Percentiles rank a stretch among this genome's conserved stretches.
Evolutionary conservation across 345 rosid genomes (phyloP).

Genomic region (Sapria himalayana): DNA sequence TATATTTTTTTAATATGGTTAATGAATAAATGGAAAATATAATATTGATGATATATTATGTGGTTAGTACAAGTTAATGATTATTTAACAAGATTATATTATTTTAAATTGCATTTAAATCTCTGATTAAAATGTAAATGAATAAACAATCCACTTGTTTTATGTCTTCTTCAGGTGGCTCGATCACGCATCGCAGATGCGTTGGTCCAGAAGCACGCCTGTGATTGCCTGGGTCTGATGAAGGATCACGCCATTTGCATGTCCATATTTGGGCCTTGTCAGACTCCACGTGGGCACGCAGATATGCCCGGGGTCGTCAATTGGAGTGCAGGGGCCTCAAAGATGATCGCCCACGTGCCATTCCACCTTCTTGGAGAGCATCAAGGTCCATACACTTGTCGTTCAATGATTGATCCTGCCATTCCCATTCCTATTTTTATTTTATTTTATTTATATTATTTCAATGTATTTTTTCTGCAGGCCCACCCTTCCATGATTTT

Average conservation of each 20-base stretch:
- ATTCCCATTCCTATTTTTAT: no score
- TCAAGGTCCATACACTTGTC: conserved; percentile 34
- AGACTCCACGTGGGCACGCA: conserved; percentile 20
- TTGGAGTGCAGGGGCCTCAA: conserved; percentile 58
- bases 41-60: no score
- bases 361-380: conserved; percentile 69
- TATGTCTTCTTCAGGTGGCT: conserved; percentile 32
- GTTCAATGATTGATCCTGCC: not conserved
- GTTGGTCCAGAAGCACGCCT: conserved; percentile 66
- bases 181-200: conserved; percentile 68
- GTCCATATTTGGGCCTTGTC: conserved; percentile 64
- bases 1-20: no score
- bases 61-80: no score
- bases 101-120: not conserved
- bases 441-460: not conserved
- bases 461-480: conserved; percentile 17
- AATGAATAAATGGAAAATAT: no score
- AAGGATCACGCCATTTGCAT: conserved; percentile 59
- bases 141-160: not conserved
- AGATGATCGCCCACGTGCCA: conserved; percentile 58
- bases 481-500: conserved; percentile 88
- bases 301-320: conserved; percentile 52
- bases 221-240: conserved; percentile 70
- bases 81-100: not conserved
- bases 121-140: not conserved